These are phyloP conservation scores for Penicillium bialowiezense DNA, from an alignment of 495 filamentous ascomycete species.

Conservation along the genomic window DNA sequence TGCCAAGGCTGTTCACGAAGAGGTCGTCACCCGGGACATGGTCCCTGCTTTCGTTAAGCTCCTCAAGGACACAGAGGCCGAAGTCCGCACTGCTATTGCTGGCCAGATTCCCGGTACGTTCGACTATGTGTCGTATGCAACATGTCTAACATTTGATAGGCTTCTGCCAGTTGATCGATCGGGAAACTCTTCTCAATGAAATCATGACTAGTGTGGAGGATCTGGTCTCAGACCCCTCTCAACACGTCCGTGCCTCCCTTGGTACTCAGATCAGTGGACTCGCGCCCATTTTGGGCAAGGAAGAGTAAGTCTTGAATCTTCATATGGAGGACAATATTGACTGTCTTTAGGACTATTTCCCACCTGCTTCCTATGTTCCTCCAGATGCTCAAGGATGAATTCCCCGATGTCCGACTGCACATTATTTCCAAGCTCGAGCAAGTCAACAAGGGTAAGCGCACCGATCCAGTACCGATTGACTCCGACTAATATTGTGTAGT, in stretches of 20 bases:
- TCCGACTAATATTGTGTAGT: constrained; percentile 49
- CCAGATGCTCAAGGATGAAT: constrained; percentile 99
- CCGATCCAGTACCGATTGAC: not conserved
- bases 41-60: constrained; percentile 97
- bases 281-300: constrained; percentile 94
- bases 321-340: not conserved
- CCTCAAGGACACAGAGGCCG: constrained; percentile 93
- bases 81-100: constrained; percentile 95
- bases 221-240: constrained; percentile 89
- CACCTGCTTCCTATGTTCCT: constrained; percentile 99
- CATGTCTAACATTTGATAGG: constrained; percentile 50
- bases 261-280: constrained; percentile 97
- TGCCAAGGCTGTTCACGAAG: constrained; percentile 96
- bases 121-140: not conserved
- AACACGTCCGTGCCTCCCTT: constrained; percentile 92
- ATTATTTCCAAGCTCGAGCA: constrained; percentile 98
- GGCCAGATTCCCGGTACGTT: constrained; percentile 87
- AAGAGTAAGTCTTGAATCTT: constrained; percentile 69
- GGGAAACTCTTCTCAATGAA: constrained; percentile 85
- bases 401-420: constrained; percentile 94
- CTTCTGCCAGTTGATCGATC: constrained; percentile 85
- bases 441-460: constrained; percentile 83
- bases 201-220: constrained; percentile 97
- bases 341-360: constrained; percentile 74
- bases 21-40: constrained; percentile 89